Base-by-base conservation (phyloP, 164 flowering plant genomes). In the Vitis rotundifolia region DNA sequence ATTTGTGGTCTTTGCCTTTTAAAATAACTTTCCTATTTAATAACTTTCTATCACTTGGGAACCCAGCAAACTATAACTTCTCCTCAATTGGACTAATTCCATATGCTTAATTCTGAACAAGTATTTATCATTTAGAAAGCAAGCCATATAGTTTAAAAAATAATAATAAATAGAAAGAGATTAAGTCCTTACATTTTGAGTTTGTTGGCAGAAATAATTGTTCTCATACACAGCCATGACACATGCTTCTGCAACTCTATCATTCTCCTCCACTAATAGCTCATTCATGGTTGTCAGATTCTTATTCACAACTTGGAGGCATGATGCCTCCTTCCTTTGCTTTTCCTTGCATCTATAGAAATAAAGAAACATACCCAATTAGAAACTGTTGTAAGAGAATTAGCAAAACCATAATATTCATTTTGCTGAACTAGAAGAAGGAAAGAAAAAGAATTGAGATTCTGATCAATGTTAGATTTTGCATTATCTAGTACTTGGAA, bases 211-310 rank as follows among this genome's bases (percentile, higher is more conserved):
- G 44, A 86, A 83, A 52, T 52, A 88, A 37, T 83, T 75, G 70
- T 86, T 88, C 77, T 88, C 91, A 59, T 86, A 84, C 67, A 88
- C 68, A 87, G 78, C 63, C 86, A 88, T 1, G 89, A 86, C 62
- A 87, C 91, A 62, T 87, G 91, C 77, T 88, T 86, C 76, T 88
- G 91, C 81, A 88, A 64, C 70, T n/a, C 91, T 63, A 69, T 88
- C 91, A 68, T 88, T 88, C 74, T 88, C 91, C 82, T 88, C 91
- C 89, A 86, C 84, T 68, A 86, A 71, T 63, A 88, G 80, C 79
- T 86, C 84, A 44, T 88, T 84, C 88, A 88, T 86, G 0, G 89
- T 89, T 0, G 81, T 72, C 61, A 84, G 70, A 73, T 88, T 88
- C 79, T 88, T 78, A 55, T 88, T 88, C 66, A 88, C 89, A 37